Evolutionary conservation across 176 grass and related monocot species (phyloP).

Genomic region (sorghum (Sorghum bicolor)): DNA sequence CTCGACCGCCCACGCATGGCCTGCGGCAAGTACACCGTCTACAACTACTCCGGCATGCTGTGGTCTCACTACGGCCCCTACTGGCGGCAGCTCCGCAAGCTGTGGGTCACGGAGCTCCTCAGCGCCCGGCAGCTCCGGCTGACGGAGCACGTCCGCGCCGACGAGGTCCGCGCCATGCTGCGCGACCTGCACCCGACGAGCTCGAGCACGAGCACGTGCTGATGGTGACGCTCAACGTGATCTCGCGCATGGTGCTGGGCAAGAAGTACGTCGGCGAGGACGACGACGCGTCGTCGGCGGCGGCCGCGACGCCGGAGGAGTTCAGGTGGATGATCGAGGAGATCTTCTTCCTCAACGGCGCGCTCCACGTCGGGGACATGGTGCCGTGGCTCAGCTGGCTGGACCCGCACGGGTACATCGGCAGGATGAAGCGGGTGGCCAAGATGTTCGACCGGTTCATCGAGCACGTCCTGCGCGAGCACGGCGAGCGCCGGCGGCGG

Average conservation of each 20-base stretch:
- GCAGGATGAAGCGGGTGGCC: not conserved
- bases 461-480: not conserved
- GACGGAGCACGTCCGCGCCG: not conserved
- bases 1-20: not conserved
- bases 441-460: not conserved
- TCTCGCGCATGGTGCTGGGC: conserved; percentile 8
- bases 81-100: not conserved
- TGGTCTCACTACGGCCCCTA: not conserved
- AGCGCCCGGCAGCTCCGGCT: not conserved
- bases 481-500: not conserved
- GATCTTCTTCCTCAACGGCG: not conserved
- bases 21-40: not conserved
- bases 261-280: not conserved
- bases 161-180: not conserved
- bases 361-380: not conserved
- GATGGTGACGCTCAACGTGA: not conserved
- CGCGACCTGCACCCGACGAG: not conserved
- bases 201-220: not conserved
- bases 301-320: not conserved
- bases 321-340: conserved; percentile 6
- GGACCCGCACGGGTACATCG: not conserved
- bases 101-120: not conserved
- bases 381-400: not conserved
- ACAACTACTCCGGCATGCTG: conserved; percentile 1
- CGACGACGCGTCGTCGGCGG: accelerated